Conservation (phyloP, 441 rosid species). For the Capsella rubella region DNA sequence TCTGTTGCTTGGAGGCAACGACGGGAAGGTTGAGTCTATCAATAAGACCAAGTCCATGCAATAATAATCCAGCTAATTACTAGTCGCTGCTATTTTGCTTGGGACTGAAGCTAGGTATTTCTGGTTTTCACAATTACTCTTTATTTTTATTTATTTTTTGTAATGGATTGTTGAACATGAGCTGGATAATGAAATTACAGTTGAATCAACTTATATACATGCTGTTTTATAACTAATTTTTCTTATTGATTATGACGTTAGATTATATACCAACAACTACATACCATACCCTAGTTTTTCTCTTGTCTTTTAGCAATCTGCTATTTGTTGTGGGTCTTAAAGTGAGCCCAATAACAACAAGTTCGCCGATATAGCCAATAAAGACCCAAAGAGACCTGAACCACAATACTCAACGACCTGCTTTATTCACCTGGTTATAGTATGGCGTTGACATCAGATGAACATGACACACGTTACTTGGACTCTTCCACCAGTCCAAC, state of each 20-base stretch:
- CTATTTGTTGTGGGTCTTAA: too few relatives aligned
- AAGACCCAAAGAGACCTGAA: not conserved
- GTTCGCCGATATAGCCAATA: too few relatives aligned
- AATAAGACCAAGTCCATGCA: conserved; percentile 53
- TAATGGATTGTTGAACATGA: conserved; percentile 6
- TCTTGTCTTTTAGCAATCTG: too few relatives aligned
- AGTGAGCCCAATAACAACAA: too few relatives aligned
- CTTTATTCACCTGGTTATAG: not conserved
- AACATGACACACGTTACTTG: not conserved
- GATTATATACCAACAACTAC: too few relatives aligned
- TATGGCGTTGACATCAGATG: not conserved
- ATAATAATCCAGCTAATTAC: not conserved
- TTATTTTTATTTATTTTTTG: not conserved
- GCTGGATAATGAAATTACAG: conserved; percentile 22
- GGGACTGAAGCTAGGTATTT: conserved; percentile 28
- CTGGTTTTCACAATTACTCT: not conserved
- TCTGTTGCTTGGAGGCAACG: conserved; percentile 88
- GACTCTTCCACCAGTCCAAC: conserved; percentile 5
- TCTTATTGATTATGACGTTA: too few relatives aligned
- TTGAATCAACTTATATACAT: not conserved
- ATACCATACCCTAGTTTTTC: too few relatives aligned
- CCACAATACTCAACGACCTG: not conserved
- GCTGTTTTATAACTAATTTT: not conserved
- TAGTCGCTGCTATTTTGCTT: conserved; percentile 19
- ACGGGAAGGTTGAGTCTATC: conserved; percentile 94